Base-by-base conservation (phyloP, 129 eudicot genomes). In the Chrysanthemum makinoi region DNA sequence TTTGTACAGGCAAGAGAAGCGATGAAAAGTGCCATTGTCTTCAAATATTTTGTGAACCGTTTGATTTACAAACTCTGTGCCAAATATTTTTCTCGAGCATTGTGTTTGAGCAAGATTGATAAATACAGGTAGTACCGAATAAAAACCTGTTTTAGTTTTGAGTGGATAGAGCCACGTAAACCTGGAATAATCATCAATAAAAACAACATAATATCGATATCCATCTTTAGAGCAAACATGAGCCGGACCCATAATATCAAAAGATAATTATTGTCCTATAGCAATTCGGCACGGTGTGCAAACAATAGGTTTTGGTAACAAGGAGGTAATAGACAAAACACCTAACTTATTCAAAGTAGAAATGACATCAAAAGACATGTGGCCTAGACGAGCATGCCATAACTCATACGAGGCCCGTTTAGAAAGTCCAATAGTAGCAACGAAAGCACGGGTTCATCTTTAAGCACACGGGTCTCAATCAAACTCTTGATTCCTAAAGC, bases 311-410 rank as follows among this genome's bases (percentile, higher is more conserved):
- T 49, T 49, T 13, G 53, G 53, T 49, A 49, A 49, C 53, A 49
- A 49, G 11, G 53, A 49, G 8, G 53, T 49, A 49, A 49, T 49
- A 8, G 53, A 49, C 12, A 49, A 49, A 49, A 49, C 53, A 49
- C 4, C 4, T 49, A 49, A 49, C 61, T 16, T 68, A 68, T 68
- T 68, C 62, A 59, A 73, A 62, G 56, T 0, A 28, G 33, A 54
- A 60, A 66, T 7, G 18, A 28, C 53, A 49, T 49, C 12, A 49
- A 49, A 49, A 8, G 53, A 49, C 15, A 49, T 15, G 4, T 49
- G 53, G 11, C 53, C 53, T 13, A 49, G 15, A 49, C 15, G 53
- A 49, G 53, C 53, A 49, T 49, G 53, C 53, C 53, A 49, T 13
- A 49, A 44, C 35, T n/a, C n/a, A n/a, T n/a, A n/a, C n/a, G n/a